Evolutionary conservation across 2,329 filamentous ascomycete genomes (phyloP).

Genomic region (Fusarium bactridioides): DNA sequence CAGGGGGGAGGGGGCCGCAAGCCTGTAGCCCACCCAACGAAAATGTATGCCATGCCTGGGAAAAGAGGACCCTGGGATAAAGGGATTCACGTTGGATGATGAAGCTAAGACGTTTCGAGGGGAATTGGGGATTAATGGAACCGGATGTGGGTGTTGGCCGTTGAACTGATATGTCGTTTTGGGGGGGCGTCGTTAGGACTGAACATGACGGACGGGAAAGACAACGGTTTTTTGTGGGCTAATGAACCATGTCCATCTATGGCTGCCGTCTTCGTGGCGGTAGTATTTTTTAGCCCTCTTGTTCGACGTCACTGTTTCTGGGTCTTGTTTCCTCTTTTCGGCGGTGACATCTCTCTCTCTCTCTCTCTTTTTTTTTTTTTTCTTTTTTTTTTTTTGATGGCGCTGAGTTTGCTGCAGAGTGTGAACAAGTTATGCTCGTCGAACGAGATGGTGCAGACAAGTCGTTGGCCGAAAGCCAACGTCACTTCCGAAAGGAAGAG

Average conservation of each 20-base stretch:
- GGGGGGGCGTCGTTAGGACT: no score
- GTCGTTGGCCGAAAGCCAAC: neutral
- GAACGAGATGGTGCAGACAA: neutral
- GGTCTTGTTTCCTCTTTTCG: conserved; percentile 11
- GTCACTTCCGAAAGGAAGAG: neutral
- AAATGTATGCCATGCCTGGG: no score
- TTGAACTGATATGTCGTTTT: no score
- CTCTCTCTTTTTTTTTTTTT: neutral
- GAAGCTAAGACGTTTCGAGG: no score
- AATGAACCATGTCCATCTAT: conserved; percentile 12
- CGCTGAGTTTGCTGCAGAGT: neutral
- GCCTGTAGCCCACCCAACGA: no score
- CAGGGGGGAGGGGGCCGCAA: no score
- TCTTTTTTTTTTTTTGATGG: neutral
- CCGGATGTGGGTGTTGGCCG: no score
- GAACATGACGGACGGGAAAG: no score
- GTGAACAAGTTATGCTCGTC: neutral
- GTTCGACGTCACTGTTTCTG: conserved; percentile 25
- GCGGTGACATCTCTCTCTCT: neutral
- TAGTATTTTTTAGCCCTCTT: neutral
- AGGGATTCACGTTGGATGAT: no score
- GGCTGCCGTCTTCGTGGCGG: conserved; percentile 1
- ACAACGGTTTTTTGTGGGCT: no score
- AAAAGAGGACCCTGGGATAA: no score
- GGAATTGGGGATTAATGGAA: no score